Evolutionary conservation across 345 rosid genomes (phyloP), one percentile per base, ranked within the genome.

Genomic region (Euphorbia lathyris): DNA sequence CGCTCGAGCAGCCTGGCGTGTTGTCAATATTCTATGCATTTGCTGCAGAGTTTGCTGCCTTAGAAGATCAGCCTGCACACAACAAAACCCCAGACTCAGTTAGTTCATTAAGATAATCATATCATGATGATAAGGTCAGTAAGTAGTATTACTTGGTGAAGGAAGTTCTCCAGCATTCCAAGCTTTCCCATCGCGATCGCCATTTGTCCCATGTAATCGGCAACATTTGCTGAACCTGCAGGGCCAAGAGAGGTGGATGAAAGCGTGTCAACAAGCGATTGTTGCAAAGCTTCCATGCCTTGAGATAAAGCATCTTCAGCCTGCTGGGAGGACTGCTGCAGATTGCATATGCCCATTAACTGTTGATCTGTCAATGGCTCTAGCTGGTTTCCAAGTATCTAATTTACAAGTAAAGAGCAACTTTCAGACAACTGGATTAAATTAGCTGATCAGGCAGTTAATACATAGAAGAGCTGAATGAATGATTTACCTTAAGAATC

Each of bases 261-360:
- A 64, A 94, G 88, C 1, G 90, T 88, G 69, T 94, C 98, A 0
- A 85, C 88, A 7, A 94, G 92, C 1, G 97, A 83, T 74, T 94
- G 98, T 70, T 94, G 98, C 77, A 94, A 52, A 42, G 96, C 98
- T 77, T 94, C 98, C 95, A 94, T 89, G 69, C 98, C 98, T 69
- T 94, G 97, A 50, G 97, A 94, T 60, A 94, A 81, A 62, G 97
- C 98, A 83, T 94, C 97, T 75, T 94, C 98, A 13, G 95, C 96
- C 81, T 94, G 98, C 58, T 88, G 96, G n/a, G 98, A 91, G 17
- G 98, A 91, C 65, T 88, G 96, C 77, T 88, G 98, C 67, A 94
- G 90, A 73, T 94, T 94, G 76, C 97, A 90, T 50, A 94, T 85
- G 72, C 96, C 98, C 87, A 90, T 82, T 80, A 91, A 79, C 77